Evolutionary conservation across 768 basidiomycete genomes (phyloP), one percentile per base, ranked within the genome.

Genomic region (Hericium rajendrae): DNA sequence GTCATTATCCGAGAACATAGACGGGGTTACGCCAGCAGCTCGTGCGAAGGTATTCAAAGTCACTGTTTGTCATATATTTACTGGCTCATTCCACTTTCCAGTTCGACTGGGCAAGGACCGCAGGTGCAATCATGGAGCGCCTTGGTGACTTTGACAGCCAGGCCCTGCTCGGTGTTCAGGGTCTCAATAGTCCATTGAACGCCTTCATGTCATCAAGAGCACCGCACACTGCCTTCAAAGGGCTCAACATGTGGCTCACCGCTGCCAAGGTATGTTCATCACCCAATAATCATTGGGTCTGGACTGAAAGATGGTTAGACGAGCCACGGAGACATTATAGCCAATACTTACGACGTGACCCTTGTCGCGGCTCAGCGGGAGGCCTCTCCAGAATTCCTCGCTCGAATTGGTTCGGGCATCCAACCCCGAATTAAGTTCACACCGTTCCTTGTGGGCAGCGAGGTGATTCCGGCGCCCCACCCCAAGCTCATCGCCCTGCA

Each of bases 401-500:
- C 6, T 15, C 41, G 18, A 6, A 43, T 43, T n/a, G 18, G 41
- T 15, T 15, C 18, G 41, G 15, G 18, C 41, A 6, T 15, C 16
- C 15, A 15, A 12, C 16, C 15, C 18, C 16, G 8, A 43, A 18
- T 43, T 1, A 15, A 6, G 16, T 43, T 43, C 41, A 43, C 9
- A 43, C 6, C 16, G 15, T 43, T 15, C 38, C 5, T 11, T 10
- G 26, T 56, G 16, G 18, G 48, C 37, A 49, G n/a, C 53, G 18
- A 50, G 39, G 22, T 51, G 2, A 54, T 59, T 26, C 48, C 57
- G 38, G 53, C 53, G 22, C 57, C 48, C 6, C 16, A 55, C 49
- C 53, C 53, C 48, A 13, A n/a, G 18, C 32, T 59, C 16, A 50
- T 59, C 53, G 40, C 32, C 12, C 20, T 58, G 53, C 57, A 59